These are phyloP conservation scores for Themeda triandra DNA, from an alignment of 176 grass and related monocot species.

Conservation along the genomic window DNA sequence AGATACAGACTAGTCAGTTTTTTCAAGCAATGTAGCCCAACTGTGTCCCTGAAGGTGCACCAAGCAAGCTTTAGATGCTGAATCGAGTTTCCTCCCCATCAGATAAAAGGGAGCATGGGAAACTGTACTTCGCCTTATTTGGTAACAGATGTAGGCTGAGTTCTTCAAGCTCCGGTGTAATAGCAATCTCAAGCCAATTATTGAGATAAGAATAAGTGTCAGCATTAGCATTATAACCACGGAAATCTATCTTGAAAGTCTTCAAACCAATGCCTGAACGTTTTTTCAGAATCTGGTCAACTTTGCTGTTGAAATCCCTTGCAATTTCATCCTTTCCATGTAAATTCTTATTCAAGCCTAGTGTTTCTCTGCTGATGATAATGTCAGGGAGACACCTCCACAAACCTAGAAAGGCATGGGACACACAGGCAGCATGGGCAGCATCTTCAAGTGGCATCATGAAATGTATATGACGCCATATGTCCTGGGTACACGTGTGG, in stretches of 20 bases:
- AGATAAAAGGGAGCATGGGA: conserved; percentile 1
- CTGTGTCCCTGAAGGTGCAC: neutral
- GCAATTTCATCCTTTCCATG: neutral
- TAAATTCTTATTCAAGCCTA: neutral
- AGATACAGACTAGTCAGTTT: neutral
- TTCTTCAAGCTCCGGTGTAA: neutral
- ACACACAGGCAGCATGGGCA: no score
- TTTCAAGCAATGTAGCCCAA: neutral
- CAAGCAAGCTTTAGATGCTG: neutral
- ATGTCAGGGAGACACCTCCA: no score
- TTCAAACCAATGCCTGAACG: neutral
- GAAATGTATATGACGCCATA: no score
- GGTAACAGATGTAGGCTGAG: neutral
- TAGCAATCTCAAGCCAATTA: neutral
- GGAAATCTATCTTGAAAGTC: neutral
- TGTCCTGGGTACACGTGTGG: no score
- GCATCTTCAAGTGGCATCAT: no score
- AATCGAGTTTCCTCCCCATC: neutral
- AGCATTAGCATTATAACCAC: neutral
- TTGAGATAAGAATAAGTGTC: neutral
- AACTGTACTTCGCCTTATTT: neutral
- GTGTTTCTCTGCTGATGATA: no score
- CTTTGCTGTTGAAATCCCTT: neutral
- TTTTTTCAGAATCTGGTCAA: neutral
- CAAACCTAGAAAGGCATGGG: no score